Evolutionary conservation across 805 yeast species (phyloP).

Genomic region (Ogataea trehaloabstinens): DNA sequence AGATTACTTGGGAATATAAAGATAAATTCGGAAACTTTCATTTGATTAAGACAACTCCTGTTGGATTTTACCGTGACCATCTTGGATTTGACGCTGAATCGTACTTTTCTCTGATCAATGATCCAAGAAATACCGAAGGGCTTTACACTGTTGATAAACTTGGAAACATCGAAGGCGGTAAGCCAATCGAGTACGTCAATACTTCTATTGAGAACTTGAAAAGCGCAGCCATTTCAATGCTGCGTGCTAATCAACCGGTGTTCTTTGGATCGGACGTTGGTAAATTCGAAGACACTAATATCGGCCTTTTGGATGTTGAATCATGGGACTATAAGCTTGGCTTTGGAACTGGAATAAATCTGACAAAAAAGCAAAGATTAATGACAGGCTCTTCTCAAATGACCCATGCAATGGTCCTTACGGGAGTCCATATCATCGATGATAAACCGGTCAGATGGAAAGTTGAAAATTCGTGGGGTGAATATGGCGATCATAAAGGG

Average conservation of each 20-base stretch:
- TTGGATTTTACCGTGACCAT: constrained; percentile 57
- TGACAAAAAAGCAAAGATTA: constrained; percentile 35
- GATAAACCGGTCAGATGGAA: constrained; percentile 68
- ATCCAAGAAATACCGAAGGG: constrained; percentile 73
- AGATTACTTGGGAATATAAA: constrained; percentile 69
- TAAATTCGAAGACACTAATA: constrained; percentile 56
- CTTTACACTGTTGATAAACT: constrained; percentile 74
- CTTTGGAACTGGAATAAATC: constrained; percentile 37
- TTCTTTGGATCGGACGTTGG: constrained; percentile 90
- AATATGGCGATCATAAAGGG: constrained; percentile 66
- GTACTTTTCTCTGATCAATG: constrained; percentile 71
- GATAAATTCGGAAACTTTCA: constrained; percentile 68
- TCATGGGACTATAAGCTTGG: constrained; percentile 68
- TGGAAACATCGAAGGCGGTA: constrained; percentile 73
- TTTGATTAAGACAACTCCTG: constrained; percentile 57
- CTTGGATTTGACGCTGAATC: constrained; percentile 50
- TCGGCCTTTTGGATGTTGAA: constrained; percentile 71
- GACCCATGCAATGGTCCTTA: constrained; percentile 90
- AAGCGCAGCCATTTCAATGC: constrained; percentile 62
- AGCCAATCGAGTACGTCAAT: constrained; percentile 73
- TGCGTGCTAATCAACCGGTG: constrained; percentile 72
- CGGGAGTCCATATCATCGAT: constrained; percentile 67
- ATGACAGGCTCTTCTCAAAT: constrained; percentile 52
- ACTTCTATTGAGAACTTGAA: constrained; percentile 59
- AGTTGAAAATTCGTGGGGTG: constrained; percentile 83